Evolutionary conservation across 202 grass and related monocot genomes (phyloP), one percentile per base, ranked within the genome.

Genomic region (Setaria italica): DNA sequence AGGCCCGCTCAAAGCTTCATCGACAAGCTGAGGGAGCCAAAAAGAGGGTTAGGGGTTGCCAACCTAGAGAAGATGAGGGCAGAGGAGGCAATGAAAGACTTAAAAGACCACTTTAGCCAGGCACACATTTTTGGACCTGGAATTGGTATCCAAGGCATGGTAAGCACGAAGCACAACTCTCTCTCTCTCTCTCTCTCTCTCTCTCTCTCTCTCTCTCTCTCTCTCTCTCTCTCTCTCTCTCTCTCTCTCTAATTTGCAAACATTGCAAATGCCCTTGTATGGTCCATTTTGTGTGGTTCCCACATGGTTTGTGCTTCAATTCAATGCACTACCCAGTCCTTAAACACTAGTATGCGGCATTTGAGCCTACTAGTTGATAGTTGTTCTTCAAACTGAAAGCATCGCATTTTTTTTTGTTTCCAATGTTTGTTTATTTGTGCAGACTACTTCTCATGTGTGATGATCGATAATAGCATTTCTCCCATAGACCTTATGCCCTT

Each of bases 1-100:
- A 50, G 20, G 20, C 3, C 14, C 15, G 46, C 33, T 48, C 4
- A 86, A 12, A 62, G 11, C 10, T 25, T 20, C 47, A 11, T 3
- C 2, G 15, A 63, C 21, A 66, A 80, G 4, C 48, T 16, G 5
- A 43, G 16, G 76, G 21, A 74, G 54, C 11, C 10, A 19, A 80
- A 6, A 50, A 16, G 35, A 80, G 77, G 58, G 10, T 19, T 33
- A 5, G 77, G 47, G 15, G 41, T 80, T 6, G 77, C 57, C 2
- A 41, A 34, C 9, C 47, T 86, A 56, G 85, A 86, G 59, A 15
- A 1, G 32, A 80, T 86, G 4, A 86, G 76, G 32, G 5, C 9
- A 0, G 45, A 63, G n/a, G 17, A 13, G 12, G 57, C 30, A 55
- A 41, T 50, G 11, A n/a, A 70, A 16, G 11, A 19, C 20, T 62